These are phyloP conservation scores for Cadophora sp. DNA, from an alignment of 2,329 filamentous ascomycete genomes.

Conservation along the genomic window DNA sequence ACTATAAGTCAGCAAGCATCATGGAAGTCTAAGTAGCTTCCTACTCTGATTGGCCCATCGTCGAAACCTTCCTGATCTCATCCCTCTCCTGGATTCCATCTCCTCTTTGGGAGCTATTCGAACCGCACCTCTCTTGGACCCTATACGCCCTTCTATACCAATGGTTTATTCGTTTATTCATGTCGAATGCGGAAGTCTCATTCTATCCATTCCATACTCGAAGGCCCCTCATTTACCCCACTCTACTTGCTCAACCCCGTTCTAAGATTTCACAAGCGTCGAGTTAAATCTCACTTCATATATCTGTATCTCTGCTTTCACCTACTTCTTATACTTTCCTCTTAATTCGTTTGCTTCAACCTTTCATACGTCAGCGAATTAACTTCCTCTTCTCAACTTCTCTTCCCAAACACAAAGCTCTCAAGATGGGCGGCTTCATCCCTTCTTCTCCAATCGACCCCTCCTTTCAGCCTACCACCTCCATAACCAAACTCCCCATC, in stretches of 20 bases:
- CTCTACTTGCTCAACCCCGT: slow-evolving; percentile 1
- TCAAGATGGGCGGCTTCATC: slow-evolving; percentile 10
- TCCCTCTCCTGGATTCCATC: neutral
- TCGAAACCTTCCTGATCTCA: neutral
- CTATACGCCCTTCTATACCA: neutral
- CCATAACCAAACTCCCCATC: neutral
- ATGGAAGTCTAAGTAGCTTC: neutral
- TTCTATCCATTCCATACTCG: neutral
- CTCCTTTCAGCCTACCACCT: neutral
- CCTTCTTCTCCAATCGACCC: slow-evolving; percentile 11
- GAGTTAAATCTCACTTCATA: neutral
- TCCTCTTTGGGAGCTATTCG: neutral
- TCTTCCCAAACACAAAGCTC: neutral
- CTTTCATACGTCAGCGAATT: neutral
- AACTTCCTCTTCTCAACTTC: neutral
- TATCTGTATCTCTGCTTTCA: neutral
- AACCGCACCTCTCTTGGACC: neutral
- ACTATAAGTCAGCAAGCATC: neutral
- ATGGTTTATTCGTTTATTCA: neutral
- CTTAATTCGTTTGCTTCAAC: neutral
- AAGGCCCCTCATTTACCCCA: slow-evolving; percentile 1
- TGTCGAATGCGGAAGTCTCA: neutral
- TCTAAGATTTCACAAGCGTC: neutral
- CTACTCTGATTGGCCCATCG: neutral
- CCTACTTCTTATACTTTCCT: neutral